Evolutionary conservation across 129 eudicot species (phyloP), one percentile per base, ranked within the genome.

Genomic region (Heracleum sosnowskyi): DNA sequence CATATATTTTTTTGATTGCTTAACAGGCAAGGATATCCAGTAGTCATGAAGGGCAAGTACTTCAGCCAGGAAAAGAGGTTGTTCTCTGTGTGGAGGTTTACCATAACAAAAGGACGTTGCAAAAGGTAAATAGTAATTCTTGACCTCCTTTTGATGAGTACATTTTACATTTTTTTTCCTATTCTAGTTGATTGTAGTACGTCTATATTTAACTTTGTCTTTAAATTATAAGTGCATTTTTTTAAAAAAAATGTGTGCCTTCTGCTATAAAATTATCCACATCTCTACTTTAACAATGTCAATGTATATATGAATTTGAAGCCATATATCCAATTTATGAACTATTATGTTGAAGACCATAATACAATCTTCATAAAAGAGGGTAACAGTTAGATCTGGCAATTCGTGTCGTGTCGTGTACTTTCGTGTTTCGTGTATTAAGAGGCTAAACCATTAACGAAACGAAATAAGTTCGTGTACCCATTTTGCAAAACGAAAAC

Each of bases 71-170:
- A 82, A 81, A 88, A 42, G 97, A 90, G 81, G 77, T 83, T 60
- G 73, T 90, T 79, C 94, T 95, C 29, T 88, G 89, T 72, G 26
- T 95, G 49, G 97, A 95, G 88, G 89, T 95, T 78, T 92, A 87
- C 86, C 87, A 90, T 78, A 83, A 69, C 81, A 82, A 63, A 33
- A 62, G 42, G 69, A 42, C 85, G 45, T 78, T 82, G 88, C 45
- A 41, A 37, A 90, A 90, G 96, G 97, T 90, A 80, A 76, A 45
- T 40, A 37, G 77, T 77, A 12, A 11, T 11, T 12, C 18, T 66
- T 66, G 18, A 72, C 11, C 17, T 41, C 51, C 11, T 20, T 22
- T 63, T 33, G 40, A 66, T 31, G 9, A 12, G 15, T 33, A 28
- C 18, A 33, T 11, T 4, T 13, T 31, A 66, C 72, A 28, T 66